A percentile compares a stretch with the other conserved stretches of the same genome.
Evolutionary conservation across 805 yeast species (phyloP).

Genomic region (Suhomyces pyralidae): DNA sequence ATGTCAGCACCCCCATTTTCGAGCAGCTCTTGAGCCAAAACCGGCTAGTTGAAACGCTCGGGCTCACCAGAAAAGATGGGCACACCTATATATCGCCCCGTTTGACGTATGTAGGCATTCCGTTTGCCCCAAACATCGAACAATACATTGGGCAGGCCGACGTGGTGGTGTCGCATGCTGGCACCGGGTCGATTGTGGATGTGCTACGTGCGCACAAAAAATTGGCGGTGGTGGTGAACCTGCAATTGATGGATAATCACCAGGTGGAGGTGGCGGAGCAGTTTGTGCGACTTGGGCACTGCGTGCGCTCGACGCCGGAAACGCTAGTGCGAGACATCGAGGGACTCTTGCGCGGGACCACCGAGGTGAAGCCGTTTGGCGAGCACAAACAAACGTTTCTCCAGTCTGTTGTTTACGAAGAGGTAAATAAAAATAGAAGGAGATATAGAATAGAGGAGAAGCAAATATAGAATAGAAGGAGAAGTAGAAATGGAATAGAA

Average conservation of each 20-base stretch:
- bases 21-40: slow-evolving; percentile 14
- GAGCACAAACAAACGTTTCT: background rate
- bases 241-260: slow-evolving; percentile 79
- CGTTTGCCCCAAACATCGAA: slow-evolving; percentile 25
- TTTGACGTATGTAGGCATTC: slow-evolving; percentile 17
- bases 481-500: no score
- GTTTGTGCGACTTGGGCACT: slow-evolving; percentile 6
- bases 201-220: slow-evolving; percentile 54
- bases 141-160: slow-evolving; percentile 45
- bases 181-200: slow-evolving; percentile 89
- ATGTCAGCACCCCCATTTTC: slow-evolving; percentile 24
- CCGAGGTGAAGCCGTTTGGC: slow-evolving; percentile 3
- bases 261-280: slow-evolving; percentile 67
- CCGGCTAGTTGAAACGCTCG: slow-evolving; percentile 9
- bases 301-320: background rate
- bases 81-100: background rate
- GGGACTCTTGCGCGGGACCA: background rate
- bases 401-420: slow-evolving; percentile 6
- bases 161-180: slow-evolving; percentile 82
- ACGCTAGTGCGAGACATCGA: background rate
- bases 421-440: background rate
- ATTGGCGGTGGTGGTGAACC: slow-evolving; percentile 70
- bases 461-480: background rate
- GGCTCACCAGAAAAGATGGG: slow-evolving; percentile 2
- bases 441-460: background rate